Percentiles rank a stretch among this genome's conserved stretches.
Evolutionary conservation across 176 grass and related monocot species (phyloP).

Genomic region (Puya raimondii): DNA sequence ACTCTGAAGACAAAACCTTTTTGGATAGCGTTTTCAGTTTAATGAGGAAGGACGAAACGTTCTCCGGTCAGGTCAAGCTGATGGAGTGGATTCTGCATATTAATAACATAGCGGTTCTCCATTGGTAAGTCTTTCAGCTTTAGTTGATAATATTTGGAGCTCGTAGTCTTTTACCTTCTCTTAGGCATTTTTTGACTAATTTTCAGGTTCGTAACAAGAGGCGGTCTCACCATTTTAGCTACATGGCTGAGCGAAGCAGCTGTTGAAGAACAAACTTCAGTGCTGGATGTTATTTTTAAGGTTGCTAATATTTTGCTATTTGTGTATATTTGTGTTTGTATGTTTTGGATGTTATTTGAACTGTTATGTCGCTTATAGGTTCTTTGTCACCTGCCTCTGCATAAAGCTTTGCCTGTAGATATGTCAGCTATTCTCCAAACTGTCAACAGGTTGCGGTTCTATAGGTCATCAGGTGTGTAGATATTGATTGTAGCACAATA

Average conservation of each 20-base stretch:
- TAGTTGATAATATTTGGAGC: slow-evolving; percentile 16
- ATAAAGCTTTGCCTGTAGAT: slow-evolving; percentile 71
- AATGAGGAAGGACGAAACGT: slow-evolving; percentile 77
- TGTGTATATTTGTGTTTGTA: slow-evolving; percentile 14
- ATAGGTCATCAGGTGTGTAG: slow-evolving; percentile 82
- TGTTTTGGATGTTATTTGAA: slow-evolving; percentile 16
- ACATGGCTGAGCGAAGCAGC: slow-evolving; percentile 72
- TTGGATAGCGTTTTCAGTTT: slow-evolving; percentile 74
- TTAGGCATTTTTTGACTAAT: not conserved
- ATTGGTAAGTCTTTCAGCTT: slow-evolving; percentile 52
- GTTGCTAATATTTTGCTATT: slow-evolving; percentile 33
- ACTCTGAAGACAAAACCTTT: slow-evolving; percentile 80
- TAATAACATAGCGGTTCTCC: slow-evolving; percentile 64
- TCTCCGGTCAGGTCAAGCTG: slow-evolving; percentile 81
- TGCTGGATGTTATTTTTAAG: slow-evolving; percentile 88
- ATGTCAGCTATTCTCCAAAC: slow-evolving; percentile 75
- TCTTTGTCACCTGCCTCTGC: slow-evolving; percentile 73
- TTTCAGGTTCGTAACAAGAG: slow-evolving; percentile 84
- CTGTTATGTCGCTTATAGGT: slow-evolving; percentile 38
- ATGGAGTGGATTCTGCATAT: slow-evolving; percentile 86
- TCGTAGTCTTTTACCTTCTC: not conserved
- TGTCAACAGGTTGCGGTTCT: slow-evolving; percentile 90
- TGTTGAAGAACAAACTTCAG: slow-evolving; percentile 85
- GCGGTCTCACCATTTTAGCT: slow-evolving; percentile 68
- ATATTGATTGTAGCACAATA: not conserved